A percentile compares a stretch with the other conserved stretches of the same genome.
These are phyloP conservation scores for Populus hybrid DNA, from an alignment of 441 rosid species.

Conservation along the genomic window DNA sequence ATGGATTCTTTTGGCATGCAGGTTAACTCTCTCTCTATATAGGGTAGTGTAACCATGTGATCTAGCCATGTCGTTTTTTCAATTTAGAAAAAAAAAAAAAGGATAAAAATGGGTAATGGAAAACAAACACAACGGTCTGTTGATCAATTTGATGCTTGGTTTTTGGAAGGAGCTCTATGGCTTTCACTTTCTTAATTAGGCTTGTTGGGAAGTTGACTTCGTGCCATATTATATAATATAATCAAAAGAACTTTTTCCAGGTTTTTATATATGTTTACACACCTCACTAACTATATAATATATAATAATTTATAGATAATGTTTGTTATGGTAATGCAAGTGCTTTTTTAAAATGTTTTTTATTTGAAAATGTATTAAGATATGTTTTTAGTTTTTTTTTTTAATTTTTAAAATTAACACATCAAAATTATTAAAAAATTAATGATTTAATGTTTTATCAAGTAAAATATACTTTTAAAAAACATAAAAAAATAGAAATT, in stretches of 20 bases:
- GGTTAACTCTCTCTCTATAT: not conserved
- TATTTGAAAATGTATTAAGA: no score
- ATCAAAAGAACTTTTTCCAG: not conserved
- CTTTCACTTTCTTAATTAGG: not conserved
- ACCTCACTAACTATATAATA: not conserved
- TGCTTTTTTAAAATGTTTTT: no score
- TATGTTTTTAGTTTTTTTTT: no score
- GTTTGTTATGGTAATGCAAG: no score
- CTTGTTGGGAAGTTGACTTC: no score
- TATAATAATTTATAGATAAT: no score
- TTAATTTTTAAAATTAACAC: no score
- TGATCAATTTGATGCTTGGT: not conserved
- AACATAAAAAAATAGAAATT: no score
- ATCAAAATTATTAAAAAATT: no score
- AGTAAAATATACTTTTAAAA: no score
- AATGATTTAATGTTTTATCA: no score
- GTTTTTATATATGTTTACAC: not conserved
- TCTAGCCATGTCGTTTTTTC: constrained; percentile 24
- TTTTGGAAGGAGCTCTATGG: not conserved
- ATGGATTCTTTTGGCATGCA: constrained; percentile 6
- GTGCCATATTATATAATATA: no score
- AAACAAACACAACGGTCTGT: not conserved
- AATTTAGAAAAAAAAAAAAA: not conserved
- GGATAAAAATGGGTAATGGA: not conserved
- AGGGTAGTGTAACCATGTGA: constrained; percentile 34